Evolutionary conservation across 2,329 filamentous ascomycete species (phyloP).

Genomic region (Lachnellula cervina): DNA sequence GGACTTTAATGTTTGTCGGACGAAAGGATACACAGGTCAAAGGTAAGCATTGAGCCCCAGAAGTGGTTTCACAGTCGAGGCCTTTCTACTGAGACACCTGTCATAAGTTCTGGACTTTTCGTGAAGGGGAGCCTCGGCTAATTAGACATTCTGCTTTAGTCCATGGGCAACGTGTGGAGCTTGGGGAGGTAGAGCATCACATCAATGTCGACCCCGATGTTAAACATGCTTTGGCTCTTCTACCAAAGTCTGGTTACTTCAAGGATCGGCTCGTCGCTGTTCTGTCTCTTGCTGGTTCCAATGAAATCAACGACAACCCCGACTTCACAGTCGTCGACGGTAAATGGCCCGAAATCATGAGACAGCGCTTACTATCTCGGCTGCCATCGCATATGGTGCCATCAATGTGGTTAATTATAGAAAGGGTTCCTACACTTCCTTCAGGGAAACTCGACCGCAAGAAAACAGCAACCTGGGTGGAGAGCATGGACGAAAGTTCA

Average conservation of each 20-base stretch:
- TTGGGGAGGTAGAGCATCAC: constrained; percentile 50
- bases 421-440: constrained; percentile 7
- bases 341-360: background rate
- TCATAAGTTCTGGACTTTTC: no score
- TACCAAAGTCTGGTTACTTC: constrained; percentile 1
- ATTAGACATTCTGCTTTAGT: constrained; percentile 44
- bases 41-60: background rate
- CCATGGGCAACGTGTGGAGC: constrained; percentile 58
- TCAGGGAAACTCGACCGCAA: constrained; percentile 21
- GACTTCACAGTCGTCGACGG: background rate
- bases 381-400: constrained; percentile 21
- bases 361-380: background rate
- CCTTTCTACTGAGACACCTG: no score
- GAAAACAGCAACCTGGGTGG: constrained; percentile 6
- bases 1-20: constrained; percentile 56
- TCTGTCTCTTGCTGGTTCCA: background rate
- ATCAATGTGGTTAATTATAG: constrained; percentile 11
- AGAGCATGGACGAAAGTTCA: constrained; percentile 4
- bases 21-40: constrained; percentile 53
- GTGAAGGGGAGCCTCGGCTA: background rate
- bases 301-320: background rate
- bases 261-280: constrained; percentile 2
- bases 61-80: no score
- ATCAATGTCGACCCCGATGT: background rate
- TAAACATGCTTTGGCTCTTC: constrained; percentile 1